Base-by-base conservation (phyloP, 306 rosid genomes). In the Trifolium pratense region DNA sequence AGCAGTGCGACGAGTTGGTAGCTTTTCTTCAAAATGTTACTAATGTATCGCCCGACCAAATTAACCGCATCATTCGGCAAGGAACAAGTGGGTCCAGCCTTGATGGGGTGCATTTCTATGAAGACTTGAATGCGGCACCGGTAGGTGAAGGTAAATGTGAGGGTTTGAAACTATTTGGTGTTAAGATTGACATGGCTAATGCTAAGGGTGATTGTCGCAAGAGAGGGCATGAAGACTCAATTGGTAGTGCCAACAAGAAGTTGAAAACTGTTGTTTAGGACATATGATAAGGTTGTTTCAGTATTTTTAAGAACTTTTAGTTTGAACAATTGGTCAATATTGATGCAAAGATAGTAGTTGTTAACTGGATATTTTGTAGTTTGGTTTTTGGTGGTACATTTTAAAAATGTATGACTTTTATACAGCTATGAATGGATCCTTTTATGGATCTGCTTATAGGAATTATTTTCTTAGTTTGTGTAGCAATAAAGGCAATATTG, bases 121-220 rank as follows among this genome's bases (percentile, higher is more conserved):
- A 74, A 1, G 67, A 36, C 39, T 36, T 36, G 39, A 36, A 36
- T 36, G 9, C 39, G 2, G 1, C 39, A 6, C 9, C 9, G 55
- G 85, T 79, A 48, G 87, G 82, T 61, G 79, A 69, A n/a, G 18
- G 12, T 12, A 58, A 66, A 25, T 1, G 21, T 7, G 40, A 9
- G 1, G 75, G 74, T 0, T 69, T 94, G 86, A 94, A 88, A 74
- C 83, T 94, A 62, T 94, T 94, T 68, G 99, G 99, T 10, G 26
- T 18, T 56, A 78, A 13, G 5, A 68, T 58, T 20, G 34, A 34
- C 3, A 13, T 36, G 39, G 7, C 39, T 36, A 36, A 48, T 20
- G 15, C 39, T 5, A 61, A 69, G 0, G 39, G 34, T n/a, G 63
- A 55, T 1, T 29, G 70, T 36, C 57, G 66, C 64, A 93, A 82